phyloP scores from a whole-genome alignment of 1,139 yeast genomes.

The Scheffersomyces illinoinensis region DNA sequence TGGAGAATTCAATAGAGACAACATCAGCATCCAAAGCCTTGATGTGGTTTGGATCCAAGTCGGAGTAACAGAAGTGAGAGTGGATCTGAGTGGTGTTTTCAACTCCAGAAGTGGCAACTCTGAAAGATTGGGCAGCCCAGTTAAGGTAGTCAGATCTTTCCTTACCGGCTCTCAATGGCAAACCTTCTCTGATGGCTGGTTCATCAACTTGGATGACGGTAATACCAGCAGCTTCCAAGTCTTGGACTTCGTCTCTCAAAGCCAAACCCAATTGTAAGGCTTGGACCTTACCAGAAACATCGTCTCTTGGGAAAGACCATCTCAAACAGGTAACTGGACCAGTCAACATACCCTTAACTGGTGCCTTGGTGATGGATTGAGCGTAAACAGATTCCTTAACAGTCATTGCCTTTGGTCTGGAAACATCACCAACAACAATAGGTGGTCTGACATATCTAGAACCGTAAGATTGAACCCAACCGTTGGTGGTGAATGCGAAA shows the following conservation, averaged over 20 bases:
- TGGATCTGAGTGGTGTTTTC: slow-evolving; percentile 94
- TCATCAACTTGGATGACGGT: slow-evolving; percentile 98
- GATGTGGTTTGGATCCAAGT: slow-evolving; percentile 98
- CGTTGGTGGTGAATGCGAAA: slow-evolving; percentile 96
- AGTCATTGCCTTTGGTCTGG: slow-evolving; percentile 98
- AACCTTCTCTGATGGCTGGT: slow-evolving; percentile 99
- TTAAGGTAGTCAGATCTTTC: slow-evolving; percentile 95
- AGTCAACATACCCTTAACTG: slow-evolving; percentile 99
- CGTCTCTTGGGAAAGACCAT: slow-evolving; percentile 99
- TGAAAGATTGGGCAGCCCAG: slow-evolving; percentile 99
- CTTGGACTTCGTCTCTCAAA: slow-evolving; percentile 96
- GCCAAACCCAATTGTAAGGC: slow-evolving; percentile 97
- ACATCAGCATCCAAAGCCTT: slow-evolving; percentile 99
- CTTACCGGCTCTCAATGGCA: slow-evolving; percentile 96
- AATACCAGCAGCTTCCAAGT: slow-evolving; percentile 97
- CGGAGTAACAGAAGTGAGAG: slow-evolving; percentile 99
- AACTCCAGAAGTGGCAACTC: slow-evolving; percentile 99
- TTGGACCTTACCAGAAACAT: slow-evolving; percentile 90
- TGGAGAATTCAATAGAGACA: slow-evolving; percentile 97
- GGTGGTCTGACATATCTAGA: slow-evolving; percentile 99
- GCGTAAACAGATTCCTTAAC: slow-evolving; percentile 99
- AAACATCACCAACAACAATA: slow-evolving; percentile 96
- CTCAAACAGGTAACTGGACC: slow-evolving; percentile 99
- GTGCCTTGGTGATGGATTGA: slow-evolving; percentile 91
- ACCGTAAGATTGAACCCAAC: slow-evolving; percentile 99